A percentile compares a stretch with the other conserved stretches of the same genome.
phyloP scores from a whole-genome alignment of 2,329 filamentous ascomycete species.

The Westerdykella aurantiaca region DNA sequence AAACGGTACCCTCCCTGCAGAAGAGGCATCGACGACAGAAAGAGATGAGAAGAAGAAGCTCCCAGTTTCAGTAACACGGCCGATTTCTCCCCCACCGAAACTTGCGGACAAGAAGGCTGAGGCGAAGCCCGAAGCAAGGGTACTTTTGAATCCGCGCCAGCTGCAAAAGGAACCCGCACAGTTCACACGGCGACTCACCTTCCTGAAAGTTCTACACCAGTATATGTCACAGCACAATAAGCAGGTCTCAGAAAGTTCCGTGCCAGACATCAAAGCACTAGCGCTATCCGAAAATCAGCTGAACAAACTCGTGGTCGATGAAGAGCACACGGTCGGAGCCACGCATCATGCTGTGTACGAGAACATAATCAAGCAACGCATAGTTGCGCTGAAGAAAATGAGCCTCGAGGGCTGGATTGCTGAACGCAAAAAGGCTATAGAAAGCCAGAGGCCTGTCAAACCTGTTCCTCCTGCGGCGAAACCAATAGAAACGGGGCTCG shows the following conservation, averaged over 20 bases:
- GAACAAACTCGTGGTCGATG: constrained; percentile 63
- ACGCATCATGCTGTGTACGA: constrained; percentile 67
- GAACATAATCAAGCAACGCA: constrained; percentile 77
- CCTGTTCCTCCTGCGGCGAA: constrained; percentile 43
- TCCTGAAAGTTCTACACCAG: constrained; percentile 58
- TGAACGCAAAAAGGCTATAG: constrained; percentile 42
- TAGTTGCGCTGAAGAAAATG: constrained; percentile 74
- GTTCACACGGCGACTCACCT: constrained; percentile 26
- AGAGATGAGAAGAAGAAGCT: constrained; percentile 2
- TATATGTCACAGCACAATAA: constrained; percentile 63
- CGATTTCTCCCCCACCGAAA: constrained; percentile 30
- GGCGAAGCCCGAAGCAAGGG: constrained; percentile 39
- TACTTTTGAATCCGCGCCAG: constrained; percentile 59
- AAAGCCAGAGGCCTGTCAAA: constrained; percentile 21
- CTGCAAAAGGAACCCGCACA: constrained; percentile 48
- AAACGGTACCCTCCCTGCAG: background rate
- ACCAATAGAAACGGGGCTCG: constrained; percentile 64
- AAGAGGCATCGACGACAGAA: constrained; percentile 2
- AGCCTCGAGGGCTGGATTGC: constrained; percentile 63
- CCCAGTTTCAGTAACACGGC: constrained; percentile 21
- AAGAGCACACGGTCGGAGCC: constrained; percentile 69
- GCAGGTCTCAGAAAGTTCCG: constrained; percentile 51
- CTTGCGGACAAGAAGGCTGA: constrained; percentile 8
- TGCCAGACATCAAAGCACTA: constrained; percentile 49
- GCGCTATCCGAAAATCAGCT: constrained; percentile 60